Evolutionary conservation across 2,329 filamentous ascomycete species (phyloP), one percentile per base, ranked within the genome.

Genomic region (Bimuria novae-zelandiae): DNA sequence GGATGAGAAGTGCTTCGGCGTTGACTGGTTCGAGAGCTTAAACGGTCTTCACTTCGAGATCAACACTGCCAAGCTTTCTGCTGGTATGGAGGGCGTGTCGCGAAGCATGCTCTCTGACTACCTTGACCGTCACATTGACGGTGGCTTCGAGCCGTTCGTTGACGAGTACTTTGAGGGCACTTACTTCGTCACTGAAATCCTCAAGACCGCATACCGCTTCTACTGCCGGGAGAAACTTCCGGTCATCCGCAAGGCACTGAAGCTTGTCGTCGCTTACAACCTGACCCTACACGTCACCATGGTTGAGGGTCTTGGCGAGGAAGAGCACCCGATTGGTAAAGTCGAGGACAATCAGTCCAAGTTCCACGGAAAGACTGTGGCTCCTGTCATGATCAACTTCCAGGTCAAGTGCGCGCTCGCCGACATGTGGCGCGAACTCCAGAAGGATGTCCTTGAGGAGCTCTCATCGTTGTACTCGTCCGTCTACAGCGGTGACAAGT

Each of bases 361-460:
- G 73, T 97, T 89, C 81, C 88, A 84, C 65, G 92, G 92, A 69
- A 93, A 93, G 80, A 92, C 89, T 30, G 87, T 96, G 58, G 93
- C 93, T 14, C 93, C 93, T 11, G 92, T 97, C 71, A 96, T 97
- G 92, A 95, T 97, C 84, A 97, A 97, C 81, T 97, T 97, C 84
- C 91, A 97, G 79, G 92, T 97, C 81, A 97, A 97, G 84, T 94
- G 90, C 68, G 92, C 92, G 49, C 87, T 97, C 78, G 93, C 92
- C 61, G 92, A 95, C 69, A 95, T 97, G 90, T 97, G 93, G 93
- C 92, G 93, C 61, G 92, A 96, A 75, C 82, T 97, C 52, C 92
- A 97, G 75, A 96, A 95, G 79, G 93, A 97, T 65, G 92, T 97
- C 32, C 82, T 97, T 2, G 92, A 96, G 78, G 93, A 97, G 79